phyloP scores from a whole-genome alignment of 2,329 filamentous ascomycete species.

The Cordyceps farinosa region DNA sequence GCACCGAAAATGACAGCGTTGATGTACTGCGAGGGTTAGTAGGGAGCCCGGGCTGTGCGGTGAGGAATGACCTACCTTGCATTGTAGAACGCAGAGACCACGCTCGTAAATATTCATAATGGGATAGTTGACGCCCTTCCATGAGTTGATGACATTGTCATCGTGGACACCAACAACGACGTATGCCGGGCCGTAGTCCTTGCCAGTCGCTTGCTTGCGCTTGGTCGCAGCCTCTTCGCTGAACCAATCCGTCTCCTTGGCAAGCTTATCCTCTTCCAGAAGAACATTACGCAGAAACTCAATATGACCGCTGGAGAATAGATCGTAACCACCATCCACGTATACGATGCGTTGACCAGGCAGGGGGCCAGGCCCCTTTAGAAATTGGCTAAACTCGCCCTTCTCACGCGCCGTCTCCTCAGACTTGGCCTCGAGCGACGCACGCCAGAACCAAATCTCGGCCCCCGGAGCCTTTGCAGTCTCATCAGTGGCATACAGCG shows the following conservation, averaged over 20 bases:
- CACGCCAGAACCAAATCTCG: constrained; percentile 81
- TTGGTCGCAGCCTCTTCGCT: constrained; percentile 59
- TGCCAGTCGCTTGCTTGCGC: constrained; percentile 58
- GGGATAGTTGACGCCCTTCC: constrained; percentile 97
- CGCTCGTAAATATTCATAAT: constrained; percentile 99
- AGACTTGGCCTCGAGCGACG: constrained; percentile 46
- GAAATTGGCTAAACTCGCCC: constrained; percentile 64
- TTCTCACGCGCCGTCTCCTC: constrained; percentile 46
- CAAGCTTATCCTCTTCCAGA: constrained; percentile 67
- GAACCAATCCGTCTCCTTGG: constrained; percentile 69
- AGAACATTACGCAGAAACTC: constrained; percentile 83
- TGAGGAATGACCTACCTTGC: constrained; percentile 59
- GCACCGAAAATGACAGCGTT: constrained; percentile 85
- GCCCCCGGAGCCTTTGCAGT: constrained; percentile 74
- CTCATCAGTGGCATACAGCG: constrained; percentile 83
- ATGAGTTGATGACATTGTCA: constrained; percentile 90
- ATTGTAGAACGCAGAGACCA: constrained; percentile 91
- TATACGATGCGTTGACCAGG: constrained; percentile 85
- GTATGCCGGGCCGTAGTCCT: constrained; percentile 77
- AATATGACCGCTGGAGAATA: constrained; percentile 96
- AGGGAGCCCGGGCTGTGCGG: constrained; percentile 12
- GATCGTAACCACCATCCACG: constrained; percentile 92
- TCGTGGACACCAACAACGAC: constrained; percentile 94
- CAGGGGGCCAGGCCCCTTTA: constrained; percentile 66
- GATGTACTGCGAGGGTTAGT: constrained; percentile 61